Evolutionary conservation across 495 filamentous ascomycete genomes (phyloP).

Genomic region (Tricharina praecox): DNA sequence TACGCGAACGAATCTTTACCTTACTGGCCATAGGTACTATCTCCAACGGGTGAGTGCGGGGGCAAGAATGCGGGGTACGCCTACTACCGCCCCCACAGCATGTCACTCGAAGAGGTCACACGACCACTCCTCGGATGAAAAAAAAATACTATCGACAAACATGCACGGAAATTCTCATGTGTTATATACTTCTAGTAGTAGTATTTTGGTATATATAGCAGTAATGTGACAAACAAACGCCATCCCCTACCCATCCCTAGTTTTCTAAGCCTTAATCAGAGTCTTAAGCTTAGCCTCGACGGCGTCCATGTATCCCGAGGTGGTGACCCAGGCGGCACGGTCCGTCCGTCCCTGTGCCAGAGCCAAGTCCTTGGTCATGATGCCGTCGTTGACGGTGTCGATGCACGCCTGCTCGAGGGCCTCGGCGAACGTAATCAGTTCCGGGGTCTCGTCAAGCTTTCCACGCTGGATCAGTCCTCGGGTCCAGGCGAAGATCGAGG

Average conservation of each 20-base stretch:
- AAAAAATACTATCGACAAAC: background rate
- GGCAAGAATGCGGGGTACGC: too few relatives aligned
- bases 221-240: conserved; percentile 5
- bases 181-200: conserved; percentile 1
- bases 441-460: conserved; percentile 72
- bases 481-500: conserved; percentile 97
- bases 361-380: conserved; percentile 98
- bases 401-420: conserved; percentile 83
- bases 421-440: conserved; percentile 77
- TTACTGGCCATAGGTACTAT: too few relatives aligned
- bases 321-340: conserved; percentile 71
- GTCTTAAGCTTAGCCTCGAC: conserved; percentile 71
- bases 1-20: too few relatives aligned
- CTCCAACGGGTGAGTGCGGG: too few relatives aligned
- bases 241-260: background rate
- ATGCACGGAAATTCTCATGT: background rate
- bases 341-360: conserved; percentile 75
- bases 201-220: too few relatives aligned
- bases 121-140: background rate
- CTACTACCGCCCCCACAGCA: too few relatives aligned
- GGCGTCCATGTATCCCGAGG: conserved; percentile 69
- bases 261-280: conserved; percentile 7
- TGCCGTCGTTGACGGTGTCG: conserved; percentile 83
- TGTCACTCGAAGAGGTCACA: too few relatives aligned
- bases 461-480: conserved; percentile 85